A percentile compares a stretch with the other conserved stretches of the same genome.
These are phyloP conservation scores for Cinnamomum chago DNA, from an alignment of 164 flowering plant genomes.

Conservation along the genomic window DNA sequence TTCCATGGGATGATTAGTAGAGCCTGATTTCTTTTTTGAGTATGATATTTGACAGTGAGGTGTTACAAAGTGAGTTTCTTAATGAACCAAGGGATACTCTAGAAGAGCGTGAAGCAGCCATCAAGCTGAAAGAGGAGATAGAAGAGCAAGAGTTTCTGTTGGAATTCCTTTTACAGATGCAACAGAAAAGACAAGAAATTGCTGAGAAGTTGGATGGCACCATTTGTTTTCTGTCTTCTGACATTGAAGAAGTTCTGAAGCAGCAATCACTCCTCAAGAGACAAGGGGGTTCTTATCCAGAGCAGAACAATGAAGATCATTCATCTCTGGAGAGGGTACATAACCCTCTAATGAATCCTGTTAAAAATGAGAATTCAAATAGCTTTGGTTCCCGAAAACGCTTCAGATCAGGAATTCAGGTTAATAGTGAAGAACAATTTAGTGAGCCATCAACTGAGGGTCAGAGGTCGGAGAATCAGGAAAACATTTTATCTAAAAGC, in stretches of 20 bases:
- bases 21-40: background rate
- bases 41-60: slow-evolving; percentile 50
- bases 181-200: slow-evolving; percentile 69
- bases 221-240: slow-evolving; percentile 63
- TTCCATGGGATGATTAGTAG: background rate
- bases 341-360: slow-evolving; percentile 19
- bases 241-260: slow-evolving; percentile 69
- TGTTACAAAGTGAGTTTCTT: slow-evolving; percentile 82
- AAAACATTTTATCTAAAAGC: slow-evolving; percentile 40
- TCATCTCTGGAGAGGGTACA: slow-evolving; percentile 2
- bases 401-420: slow-evolving; percentile 34
- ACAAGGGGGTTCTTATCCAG: slow-evolving; percentile 30
- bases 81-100: slow-evolving; percentile 61
- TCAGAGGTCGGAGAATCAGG: slow-evolving; percentile 35
- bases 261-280: slow-evolving; percentile 41
- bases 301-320: slow-evolving; percentile 23
- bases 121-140: slow-evolving; percentile 65
- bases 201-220: slow-evolving; percentile 59
- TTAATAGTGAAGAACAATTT: slow-evolving; percentile 27
- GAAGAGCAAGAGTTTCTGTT: slow-evolving; percentile 84
- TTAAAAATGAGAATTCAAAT: slow-evolving; percentile 39
- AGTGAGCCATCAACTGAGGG: slow-evolving; percentile 22
- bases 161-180: slow-evolving; percentile 67
- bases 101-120: slow-evolving; percentile 78
- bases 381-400: slow-evolving; percentile 55